Evolutionary conservation across 169 alveolate species (phyloP).

Genomic region (Eimeria maxima): DNA sequence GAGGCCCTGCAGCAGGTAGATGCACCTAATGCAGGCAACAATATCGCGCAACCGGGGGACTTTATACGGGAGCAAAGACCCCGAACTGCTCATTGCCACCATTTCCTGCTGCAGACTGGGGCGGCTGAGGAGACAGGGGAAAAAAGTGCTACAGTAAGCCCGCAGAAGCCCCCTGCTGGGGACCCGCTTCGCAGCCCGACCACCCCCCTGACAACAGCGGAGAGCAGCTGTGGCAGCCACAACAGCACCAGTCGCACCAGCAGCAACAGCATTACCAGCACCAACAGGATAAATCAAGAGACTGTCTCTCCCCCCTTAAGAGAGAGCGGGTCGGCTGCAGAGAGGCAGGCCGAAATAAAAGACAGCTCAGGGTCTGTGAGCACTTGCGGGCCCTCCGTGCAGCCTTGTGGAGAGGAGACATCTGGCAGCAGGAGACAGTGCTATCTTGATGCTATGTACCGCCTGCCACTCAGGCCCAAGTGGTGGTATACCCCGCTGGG

Average conservation of each 20-base stretch:
- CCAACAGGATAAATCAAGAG: neutral
- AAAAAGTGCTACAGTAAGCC: neutral
- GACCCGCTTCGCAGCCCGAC: neutral
- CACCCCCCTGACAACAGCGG: slow-evolving; percentile 6
- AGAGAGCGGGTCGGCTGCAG: neutral
- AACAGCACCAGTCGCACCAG: neutral
- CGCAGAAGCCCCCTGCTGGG: neutral
- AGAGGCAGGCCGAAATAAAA: neutral
- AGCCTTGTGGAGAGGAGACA: slow-evolving; percentile 5
- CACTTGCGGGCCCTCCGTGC: neutral
- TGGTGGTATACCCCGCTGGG: slow-evolving; percentile 27
- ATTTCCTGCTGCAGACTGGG: neutral
- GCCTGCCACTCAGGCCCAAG: neutral
- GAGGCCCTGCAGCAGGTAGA: neutral
- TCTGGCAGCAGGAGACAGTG: slow-evolving; percentile 2
- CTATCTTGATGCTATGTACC: neutral
- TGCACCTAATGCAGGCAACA: neutral
- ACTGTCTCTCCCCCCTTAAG: neutral
- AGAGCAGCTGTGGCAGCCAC: neutral
- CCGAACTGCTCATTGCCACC: neutral
- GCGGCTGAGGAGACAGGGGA: neutral
- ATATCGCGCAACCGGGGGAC: neutral
- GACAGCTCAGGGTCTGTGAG: neutral
- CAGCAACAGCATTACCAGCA: neutral
- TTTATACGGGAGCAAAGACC: neutral